Percentiles rank a stretch among this genome's conserved stretches.
These are phyloP conservation scores for Stipa capillata DNA, from an alignment of 176 grass and related monocot genomes.

Conservation along the genomic window DNA sequence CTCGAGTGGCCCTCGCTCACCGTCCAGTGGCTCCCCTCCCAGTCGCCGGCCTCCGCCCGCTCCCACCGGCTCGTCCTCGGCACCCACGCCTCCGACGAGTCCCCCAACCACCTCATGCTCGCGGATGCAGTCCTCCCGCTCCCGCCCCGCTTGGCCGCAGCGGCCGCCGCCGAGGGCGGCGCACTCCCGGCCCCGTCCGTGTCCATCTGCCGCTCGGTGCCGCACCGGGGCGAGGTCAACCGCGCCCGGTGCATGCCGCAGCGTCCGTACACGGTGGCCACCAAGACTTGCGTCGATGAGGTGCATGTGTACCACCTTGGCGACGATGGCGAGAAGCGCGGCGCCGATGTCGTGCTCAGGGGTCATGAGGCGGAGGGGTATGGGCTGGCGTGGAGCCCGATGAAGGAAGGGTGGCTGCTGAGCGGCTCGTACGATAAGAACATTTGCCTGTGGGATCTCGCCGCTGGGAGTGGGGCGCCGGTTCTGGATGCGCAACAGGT, in stretches of 20 bases:
- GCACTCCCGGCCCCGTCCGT: conserved; percentile 35
- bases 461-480: conserved; percentile 11
- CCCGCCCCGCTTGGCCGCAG: conserved; percentile 23
- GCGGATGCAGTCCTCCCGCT: conserved; percentile 52
- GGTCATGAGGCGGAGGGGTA: conserved; percentile 82
- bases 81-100: conserved; percentile 64
- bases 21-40: conserved; percentile 63
- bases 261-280: conserved; percentile 50
- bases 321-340: conserved; percentile 18
- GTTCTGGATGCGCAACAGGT: conserved; percentile 60
- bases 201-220: conserved; percentile 37
- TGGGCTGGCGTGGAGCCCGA: conserved; percentile 66
- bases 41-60: neutral
- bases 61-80: conserved; percentile 56
- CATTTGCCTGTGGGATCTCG: conserved; percentile 89
- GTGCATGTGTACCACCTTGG: conserved; percentile 74
- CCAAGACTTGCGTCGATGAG: conserved; percentile 66
- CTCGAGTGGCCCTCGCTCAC: conserved; percentile 95
- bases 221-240: conserved; percentile 82
- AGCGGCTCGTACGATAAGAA: conserved; percentile 95
- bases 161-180: neutral
- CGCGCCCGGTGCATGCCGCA: conserved; percentile 84
- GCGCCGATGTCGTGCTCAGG: conserved; percentile 54
- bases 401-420: conserved; percentile 72
- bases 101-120: conserved; percentile 63